Evolutionary conservation across 139 green algal genomes (phyloP), one percentile per base, ranked within the genome.

Genomic region (Diplosphaera chodatii): DNA sequence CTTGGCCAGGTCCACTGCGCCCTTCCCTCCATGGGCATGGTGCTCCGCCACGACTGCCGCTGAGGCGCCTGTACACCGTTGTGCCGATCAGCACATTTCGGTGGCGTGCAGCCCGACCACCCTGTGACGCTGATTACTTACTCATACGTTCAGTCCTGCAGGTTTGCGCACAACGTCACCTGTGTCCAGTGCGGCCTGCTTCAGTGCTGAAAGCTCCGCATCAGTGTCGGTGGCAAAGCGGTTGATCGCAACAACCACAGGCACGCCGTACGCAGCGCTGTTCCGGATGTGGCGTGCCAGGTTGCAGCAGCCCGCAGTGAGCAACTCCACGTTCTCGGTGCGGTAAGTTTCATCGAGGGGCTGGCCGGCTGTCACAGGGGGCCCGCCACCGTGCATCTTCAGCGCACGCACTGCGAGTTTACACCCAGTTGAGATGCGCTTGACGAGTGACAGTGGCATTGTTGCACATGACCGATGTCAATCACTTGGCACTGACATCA

Each of bases 241-340:
- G 83, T 99, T 99, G 74, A 99, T 83, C 10, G 91, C 93, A 20
- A 98, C 90, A 22, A 98, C 92, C n/a, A 97, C 92, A 1, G 90
- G 89, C n/a, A 97, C 83, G 40, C 91, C 93, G 68, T 94, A 99
- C 75, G 83, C 83, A 13, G 56, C 56, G 0, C 85, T 83, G 83
- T 99, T 99, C 32, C 84, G 33, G 16, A 99, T 89, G 83, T 99
- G 95, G n/a, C 88, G 73, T 22, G 70, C 74, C 32, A 88, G 34
- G 87, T 97, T 98, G 80, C 70, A 83, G 77, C 83, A 92, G 59
- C 91, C 93, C 15, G 73, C 68, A 13, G 69, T 80, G 16, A 99
- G 87, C 64, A 98, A 83, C 10, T 90, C 85, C 23, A 96, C 77
- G 80, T 97, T 90, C 76, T 97, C 93, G 6, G 59, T 90, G 23